Evolutionary conservation across 1,284 basidiomycete species (phyloP).

Genomic region (Abortiporus biennis): DNA sequence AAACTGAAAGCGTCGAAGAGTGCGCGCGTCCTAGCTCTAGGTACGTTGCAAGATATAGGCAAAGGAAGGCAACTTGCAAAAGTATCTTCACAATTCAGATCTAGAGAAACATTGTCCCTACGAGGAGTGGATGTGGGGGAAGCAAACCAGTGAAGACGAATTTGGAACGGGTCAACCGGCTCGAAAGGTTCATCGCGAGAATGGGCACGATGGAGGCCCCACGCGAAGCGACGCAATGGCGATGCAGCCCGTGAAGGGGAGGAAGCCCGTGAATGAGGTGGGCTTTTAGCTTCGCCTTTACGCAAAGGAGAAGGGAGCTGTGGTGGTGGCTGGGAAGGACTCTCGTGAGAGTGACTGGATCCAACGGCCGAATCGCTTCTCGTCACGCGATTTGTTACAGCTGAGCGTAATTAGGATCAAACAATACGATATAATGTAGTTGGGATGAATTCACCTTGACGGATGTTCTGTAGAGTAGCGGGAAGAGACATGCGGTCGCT

Average conservation of each 20-base stretch:
- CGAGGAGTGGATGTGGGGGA: constrained; percentile 14
- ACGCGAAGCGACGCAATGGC: constrained; percentile 34
- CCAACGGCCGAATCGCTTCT: constrained; percentile 18
- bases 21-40: constrained; percentile 7
- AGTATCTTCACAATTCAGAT: constrained; percentile 11
- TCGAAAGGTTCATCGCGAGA: constrained; percentile 44
- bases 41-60: constrained; percentile 10
- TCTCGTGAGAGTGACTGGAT: constrained; percentile 19
- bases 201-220: constrained; percentile 30
- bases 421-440: too few species aligned
- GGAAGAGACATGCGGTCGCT: constrained; percentile 27
- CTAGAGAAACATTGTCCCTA: constrained; percentile 8
- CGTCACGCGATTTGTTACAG: too few species aligned
- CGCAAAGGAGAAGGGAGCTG: constrained; percentile 10
- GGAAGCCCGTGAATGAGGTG: constrained; percentile 22
- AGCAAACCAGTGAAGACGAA: constrained; percentile 25
- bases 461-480: constrained; percentile 24
- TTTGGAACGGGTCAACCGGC: constrained; percentile 39
- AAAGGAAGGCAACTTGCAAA: constrained; percentile 14
- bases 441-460: constrained; percentile 24
- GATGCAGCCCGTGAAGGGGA: constrained; percentile 37
- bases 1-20: constrained; percentile 14
- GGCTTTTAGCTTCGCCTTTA: constrained; percentile 15
- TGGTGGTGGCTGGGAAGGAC: too few species aligned
- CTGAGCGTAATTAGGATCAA: too few species aligned